Evolutionary conservation across 2,329 filamentous ascomycete species (phyloP).

Genomic region (Diaporthe nobilis): DNA sequence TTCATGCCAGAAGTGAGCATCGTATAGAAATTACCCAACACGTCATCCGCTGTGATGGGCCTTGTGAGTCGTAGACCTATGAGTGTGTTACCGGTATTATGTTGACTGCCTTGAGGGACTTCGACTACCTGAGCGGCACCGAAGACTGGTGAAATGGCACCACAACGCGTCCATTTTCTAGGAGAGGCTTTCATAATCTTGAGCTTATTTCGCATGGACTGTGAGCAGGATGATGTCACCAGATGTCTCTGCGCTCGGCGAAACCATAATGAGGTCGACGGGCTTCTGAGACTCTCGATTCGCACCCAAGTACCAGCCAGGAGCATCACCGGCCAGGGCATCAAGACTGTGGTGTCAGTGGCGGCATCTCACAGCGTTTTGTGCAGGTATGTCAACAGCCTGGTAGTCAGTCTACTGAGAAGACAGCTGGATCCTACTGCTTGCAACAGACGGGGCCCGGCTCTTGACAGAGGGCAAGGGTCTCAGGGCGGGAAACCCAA

Average conservation of each 20-base stretch:
- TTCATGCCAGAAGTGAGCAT: slow-evolving; percentile 1
- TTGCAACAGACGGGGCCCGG: neutral
- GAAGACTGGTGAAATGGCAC: neutral
- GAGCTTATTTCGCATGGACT: neutral
- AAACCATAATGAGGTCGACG: neutral
- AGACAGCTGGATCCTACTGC: neutral
- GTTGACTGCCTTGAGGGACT: neutral
- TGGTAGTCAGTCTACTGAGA: neutral
- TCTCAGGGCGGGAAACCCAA: neutral
- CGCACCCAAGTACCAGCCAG: neutral
- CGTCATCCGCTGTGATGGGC: slow-evolving; percentile 7
- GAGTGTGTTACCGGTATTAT: neutral
- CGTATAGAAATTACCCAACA: neutral
- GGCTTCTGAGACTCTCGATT: neutral
- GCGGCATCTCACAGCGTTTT: too few relatives aligned
- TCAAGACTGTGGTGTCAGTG: neutral
- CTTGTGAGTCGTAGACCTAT: neutral
- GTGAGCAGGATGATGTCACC: slow-evolving; percentile 16
- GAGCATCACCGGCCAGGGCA: neutral
- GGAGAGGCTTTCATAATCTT: neutral
- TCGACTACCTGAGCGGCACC: neutral
- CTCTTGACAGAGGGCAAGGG: neutral
- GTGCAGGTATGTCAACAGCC: neutral
- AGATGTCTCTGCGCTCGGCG: neutral
- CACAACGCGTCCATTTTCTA: neutral